phyloP scores from a whole-genome alignment of 805 yeast species.

The Lipomyces mesembrius region DNA sequence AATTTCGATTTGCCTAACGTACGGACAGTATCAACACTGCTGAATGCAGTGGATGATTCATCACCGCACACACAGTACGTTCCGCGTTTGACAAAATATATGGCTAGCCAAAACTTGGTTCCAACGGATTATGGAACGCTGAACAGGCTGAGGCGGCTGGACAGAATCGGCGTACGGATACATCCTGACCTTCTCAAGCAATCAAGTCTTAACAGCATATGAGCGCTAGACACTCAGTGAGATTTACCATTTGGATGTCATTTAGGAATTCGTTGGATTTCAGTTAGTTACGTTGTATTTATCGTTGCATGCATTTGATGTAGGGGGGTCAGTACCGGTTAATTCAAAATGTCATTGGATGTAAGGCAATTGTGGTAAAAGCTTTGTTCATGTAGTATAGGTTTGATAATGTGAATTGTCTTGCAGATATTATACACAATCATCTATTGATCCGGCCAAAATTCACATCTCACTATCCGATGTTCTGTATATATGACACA shows the following conservation, averaged over 20 bases:
- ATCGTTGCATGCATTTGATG: neutral
- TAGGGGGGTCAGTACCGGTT: neutral
- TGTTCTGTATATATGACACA: neutral
- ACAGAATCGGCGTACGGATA: neutral
- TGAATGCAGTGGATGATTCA: conserved; percentile 5
- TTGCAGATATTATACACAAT: neutral
- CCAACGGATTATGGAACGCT: neutral
- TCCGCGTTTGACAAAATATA: conserved; percentile 11
- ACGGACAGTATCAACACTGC: conserved; percentile 13
- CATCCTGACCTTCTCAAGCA: neutral
- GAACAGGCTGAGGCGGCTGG: neutral
- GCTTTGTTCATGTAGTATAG: neutral
- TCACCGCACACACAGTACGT: conserved; percentile 4
- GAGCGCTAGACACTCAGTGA: neutral
- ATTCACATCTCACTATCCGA: neutral
- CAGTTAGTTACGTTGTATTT: neutral
- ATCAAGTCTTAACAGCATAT: neutral
- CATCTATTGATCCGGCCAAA: neutral
- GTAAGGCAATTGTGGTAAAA: neutral
- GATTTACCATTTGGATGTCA: neutral
- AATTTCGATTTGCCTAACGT: conserved; percentile 5
- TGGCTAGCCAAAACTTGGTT: neutral
- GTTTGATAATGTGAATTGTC: neutral
- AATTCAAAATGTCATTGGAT: neutral
- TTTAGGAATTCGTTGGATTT: neutral